Conservation (phyloP, 441 rosid genomes). For the Brassica hybrid region DNA sequence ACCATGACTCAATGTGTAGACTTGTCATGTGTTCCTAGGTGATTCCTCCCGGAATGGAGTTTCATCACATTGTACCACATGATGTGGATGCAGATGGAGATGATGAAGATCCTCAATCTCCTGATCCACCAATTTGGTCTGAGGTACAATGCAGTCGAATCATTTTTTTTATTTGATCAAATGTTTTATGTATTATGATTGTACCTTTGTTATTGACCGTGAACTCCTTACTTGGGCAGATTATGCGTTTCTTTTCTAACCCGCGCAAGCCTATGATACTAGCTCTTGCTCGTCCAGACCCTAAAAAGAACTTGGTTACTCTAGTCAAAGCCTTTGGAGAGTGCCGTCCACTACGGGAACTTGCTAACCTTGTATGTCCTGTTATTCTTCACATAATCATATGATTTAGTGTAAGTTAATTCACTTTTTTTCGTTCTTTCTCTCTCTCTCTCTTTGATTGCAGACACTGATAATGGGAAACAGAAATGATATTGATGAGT, state of each 20-base stretch:
- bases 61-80: constrained; percentile 83
- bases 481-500: constrained; percentile 88
- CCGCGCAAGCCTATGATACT: constrained; percentile 96
- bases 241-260: constrained; percentile 92
- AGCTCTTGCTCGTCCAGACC: constrained; percentile 98
- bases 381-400: neutral
- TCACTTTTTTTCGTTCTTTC: neutral
- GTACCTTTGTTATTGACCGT: constrained; percentile 26
- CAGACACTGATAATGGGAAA: constrained; percentile 97
- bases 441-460: constrained; percentile 18
- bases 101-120: constrained; percentile 68
- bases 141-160: constrained; percentile 57
- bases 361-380: constrained; percentile 85
- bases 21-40: constrained; percentile 47
- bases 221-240: constrained; percentile 51
- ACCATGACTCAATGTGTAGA: constrained; percentile 5
- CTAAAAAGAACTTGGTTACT: constrained; percentile 93
- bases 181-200: neutral
- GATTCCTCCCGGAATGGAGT: constrained; percentile 99
- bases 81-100: no score
- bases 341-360: constrained; percentile 83
- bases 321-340: constrained; percentile 99
- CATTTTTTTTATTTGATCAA: neutral
- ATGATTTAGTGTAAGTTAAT: neutral
- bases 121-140: constrained; percentile 91